Percentiles rank a stretch among this genome's conserved stretches.
Conservation (phyloP, 106 monocot genomes). For the Acanthochlamys bracteata region DNA sequence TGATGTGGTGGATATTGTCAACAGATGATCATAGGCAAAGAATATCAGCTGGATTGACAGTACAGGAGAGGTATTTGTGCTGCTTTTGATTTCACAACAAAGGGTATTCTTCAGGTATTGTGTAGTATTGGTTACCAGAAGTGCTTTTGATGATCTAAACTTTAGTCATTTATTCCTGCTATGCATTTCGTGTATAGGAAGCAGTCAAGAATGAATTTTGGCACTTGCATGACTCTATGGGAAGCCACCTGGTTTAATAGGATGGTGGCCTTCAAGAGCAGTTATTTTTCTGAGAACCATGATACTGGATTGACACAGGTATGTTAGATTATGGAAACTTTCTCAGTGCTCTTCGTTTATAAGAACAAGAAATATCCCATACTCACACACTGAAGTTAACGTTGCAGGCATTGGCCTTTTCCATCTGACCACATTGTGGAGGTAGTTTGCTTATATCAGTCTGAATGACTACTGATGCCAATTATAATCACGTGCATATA, state of each 20-base stretch:
- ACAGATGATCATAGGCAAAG: conserved; percentile 72
- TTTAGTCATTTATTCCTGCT: neutral
- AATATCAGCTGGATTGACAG: conserved; percentile 73
- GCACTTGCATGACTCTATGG: conserved; percentile 68
- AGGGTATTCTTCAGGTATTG: conserved; percentile 84
- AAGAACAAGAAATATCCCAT: neutral
- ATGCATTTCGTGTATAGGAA: conserved; percentile 33
- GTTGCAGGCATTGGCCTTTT: conserved; percentile 89
- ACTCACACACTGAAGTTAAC: neutral
- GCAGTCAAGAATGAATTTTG: conserved; percentile 77
- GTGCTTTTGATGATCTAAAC: neutral
- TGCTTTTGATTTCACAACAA: conserved; percentile 94
- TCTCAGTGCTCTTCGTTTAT: too few relatives aligned
- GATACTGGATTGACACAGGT: conserved; percentile 93
- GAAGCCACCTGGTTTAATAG: conserved; percentile 78
- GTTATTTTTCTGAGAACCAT: conserved; percentile 90
- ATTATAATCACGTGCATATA: too few relatives aligned
- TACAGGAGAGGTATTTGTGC: conserved; percentile 60
- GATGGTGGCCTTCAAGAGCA: conserved; percentile 89
- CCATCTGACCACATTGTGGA: conserved; percentile 70
- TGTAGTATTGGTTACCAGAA: neutral
- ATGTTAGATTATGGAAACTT: too few relatives aligned
- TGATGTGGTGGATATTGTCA: neutral
- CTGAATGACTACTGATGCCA: neutral
- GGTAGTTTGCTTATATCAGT: conserved; percentile 18